Evolutionary conservation across 257 asterid species (phyloP), one percentile per base, ranked within the genome.

Genomic region (Ligustrum vulgare): DNA sequence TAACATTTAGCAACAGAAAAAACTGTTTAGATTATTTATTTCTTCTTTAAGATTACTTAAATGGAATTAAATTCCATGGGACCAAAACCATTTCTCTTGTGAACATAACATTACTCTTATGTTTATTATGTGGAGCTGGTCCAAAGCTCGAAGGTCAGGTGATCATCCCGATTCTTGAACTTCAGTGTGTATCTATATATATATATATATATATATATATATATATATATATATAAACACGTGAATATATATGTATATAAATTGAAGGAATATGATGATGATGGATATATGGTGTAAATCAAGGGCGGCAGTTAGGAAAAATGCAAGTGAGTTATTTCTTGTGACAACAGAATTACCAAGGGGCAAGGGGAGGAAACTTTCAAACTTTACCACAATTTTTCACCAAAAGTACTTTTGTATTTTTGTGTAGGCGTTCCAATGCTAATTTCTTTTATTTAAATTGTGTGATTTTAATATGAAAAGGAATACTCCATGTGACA

Each of bases 251-350:
- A 28, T 28, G 28, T 54, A 58, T 58, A 22, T n/a, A n/a, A 7
- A 20, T n/a, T 60, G 32, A 22, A 51, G 13, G 75, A 25, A 33
- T 34, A 72, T 72, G 69, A 72, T 39, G 20, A 54, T 54, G 49
- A 0, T 22, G 33, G 67, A 60, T 25, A 9, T 7, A 60, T 36
- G 33, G 34, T n/a, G 36, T 9, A 36, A 63, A 15, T 33, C 67
- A 33, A 64, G 81, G 77, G 81, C 23, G 16, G 34, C 67, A 23
- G 67, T 23, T 66, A 69, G 87, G 67, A 65, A 67, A 49, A 77
- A 75, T 78, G 74, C 69, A 45, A 70, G 72, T 76, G 76, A 82
- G 75, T 75, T 16, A 78, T 82, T 80, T 73, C 82, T 70, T 79
- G 84, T 75, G 68, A 16, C 22, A 25, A 73, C 80, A 78, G 76